Evolutionary conservation across 441 rosid genomes (phyloP).

Genomic region (Syzygium malaccense): DNA sequence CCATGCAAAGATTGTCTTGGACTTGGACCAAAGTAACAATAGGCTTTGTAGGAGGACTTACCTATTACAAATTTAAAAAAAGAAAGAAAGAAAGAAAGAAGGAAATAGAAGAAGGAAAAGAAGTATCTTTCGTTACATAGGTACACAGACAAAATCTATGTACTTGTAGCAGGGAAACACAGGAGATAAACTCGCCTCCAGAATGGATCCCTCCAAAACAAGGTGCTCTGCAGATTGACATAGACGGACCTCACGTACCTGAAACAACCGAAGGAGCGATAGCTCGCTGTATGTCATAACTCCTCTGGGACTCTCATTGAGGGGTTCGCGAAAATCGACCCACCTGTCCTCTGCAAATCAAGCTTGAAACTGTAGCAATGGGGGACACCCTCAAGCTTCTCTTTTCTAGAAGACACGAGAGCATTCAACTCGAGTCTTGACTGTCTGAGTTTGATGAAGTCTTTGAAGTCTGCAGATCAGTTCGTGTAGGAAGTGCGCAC

Average conservation of each 20-base stretch:
- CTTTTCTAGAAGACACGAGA: not conserved
- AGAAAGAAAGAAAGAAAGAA: not conserved
- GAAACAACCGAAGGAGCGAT: not conserved
- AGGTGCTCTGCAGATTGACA: not conserved
- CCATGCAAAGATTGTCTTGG: not conserved
- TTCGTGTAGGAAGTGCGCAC: not conserved
- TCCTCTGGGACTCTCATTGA: not conserved
- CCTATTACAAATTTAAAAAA: not conserved
- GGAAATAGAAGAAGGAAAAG: not conserved
- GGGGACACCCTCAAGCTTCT: not conserved
- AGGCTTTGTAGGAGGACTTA: not conserved
- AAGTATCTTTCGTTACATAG: not conserved
- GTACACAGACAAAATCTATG: not conserved
- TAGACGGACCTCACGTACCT: not conserved
- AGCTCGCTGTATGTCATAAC: not conserved
- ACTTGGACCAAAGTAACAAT: rapidly evolving
- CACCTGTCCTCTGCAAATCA: not conserved
- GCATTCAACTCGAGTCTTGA: not conserved
- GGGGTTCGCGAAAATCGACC: not conserved
- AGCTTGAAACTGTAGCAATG: not conserved
- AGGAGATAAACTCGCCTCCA: not conserved
- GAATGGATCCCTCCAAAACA: not conserved
- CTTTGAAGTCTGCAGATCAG: not conserved
- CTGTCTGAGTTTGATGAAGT: not conserved
- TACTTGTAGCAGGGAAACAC: not conserved